phyloP scores from a whole-genome alignment of 2,329 filamentous ascomycete species.

The Capronia americana region DNA sequence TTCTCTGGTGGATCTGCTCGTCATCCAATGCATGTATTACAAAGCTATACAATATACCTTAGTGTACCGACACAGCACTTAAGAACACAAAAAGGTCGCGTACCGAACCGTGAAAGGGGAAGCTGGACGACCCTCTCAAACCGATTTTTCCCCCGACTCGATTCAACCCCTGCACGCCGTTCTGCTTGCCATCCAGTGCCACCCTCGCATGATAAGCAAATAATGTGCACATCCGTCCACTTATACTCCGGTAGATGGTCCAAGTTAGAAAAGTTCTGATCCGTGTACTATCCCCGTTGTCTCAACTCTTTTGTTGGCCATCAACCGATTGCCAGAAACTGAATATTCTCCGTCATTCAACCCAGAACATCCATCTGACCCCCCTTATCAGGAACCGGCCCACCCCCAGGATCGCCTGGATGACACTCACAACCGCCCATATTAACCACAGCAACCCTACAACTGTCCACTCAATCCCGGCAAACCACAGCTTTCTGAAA shows the following conservation, averaged over 20 bases:
- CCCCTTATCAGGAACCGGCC: conserved; percentile 65
- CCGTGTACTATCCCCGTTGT: neutral
- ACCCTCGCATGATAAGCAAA: neutral
- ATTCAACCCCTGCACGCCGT: neutral
- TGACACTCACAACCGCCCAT: conserved; percentile 84
- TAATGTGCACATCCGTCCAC: neutral
- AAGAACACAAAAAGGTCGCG: neutral
- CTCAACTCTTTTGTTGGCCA: neutral
- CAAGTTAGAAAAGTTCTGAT: neutral
- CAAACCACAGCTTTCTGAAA: conserved; percentile 77
- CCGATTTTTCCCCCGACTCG: neutral
- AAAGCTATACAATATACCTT: conserved; percentile 10
- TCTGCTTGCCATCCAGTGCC: neutral
- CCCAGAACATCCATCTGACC: conserved; percentile 83
- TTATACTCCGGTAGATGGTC: neutral
- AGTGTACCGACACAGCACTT: neutral
- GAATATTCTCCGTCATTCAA: conserved; percentile 45
- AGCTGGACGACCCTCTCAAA: neutral
- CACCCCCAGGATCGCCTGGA: conserved; percentile 69
- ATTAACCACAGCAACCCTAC: conserved; percentile 93
- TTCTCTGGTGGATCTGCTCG: neutral
- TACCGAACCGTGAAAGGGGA: neutral
- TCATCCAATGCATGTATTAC: conserved; percentile 5
- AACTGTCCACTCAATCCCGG: conserved; percentile 83
- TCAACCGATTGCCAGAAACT: neutral